These are phyloP conservation scores for Lasiodiplodia hormozganensis DNA, from an alignment of 2,329 filamentous ascomycete genomes.

Conservation along the genomic window DNA sequence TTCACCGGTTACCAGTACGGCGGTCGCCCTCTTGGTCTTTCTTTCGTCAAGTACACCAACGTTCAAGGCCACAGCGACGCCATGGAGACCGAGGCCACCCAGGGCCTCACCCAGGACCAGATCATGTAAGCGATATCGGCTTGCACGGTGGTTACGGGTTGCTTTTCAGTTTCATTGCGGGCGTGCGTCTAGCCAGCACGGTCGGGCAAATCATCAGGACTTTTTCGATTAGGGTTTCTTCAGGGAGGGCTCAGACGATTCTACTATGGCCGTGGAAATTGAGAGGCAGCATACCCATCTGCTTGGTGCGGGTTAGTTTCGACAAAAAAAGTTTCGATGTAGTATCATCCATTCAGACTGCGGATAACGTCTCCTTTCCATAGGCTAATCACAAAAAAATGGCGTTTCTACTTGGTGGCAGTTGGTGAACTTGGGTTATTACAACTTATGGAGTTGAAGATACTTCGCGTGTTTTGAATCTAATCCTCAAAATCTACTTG, in stretches of 20 bases:
- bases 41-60: conserved; percentile 91
- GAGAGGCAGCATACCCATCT: conserved; percentile 26
- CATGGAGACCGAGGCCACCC: conserved; percentile 79
- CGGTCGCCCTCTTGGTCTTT: conserved; percentile 89
- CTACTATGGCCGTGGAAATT: conserved; percentile 20
- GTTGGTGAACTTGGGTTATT: neutral
- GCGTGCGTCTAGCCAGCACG: conserved; percentile 24
- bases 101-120: conserved; percentile 91
- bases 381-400: conserved; percentile 25
- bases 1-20: conserved; percentile 98
- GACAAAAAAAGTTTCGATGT: conserved; percentile 23
- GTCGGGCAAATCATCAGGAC: conserved; percentile 22
- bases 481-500: no score
- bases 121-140: conserved; percentile 75
- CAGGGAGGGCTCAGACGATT: conserved; percentile 14
- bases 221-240: conserved; percentile 24
- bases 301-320: conserved; percentile 21
- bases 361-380: conserved; percentile 22
- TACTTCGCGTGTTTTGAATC: no score
- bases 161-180: conserved; percentile 25
- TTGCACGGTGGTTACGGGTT: conserved; percentile 23
- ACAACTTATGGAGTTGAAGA: neutral
- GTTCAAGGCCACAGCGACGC: conserved; percentile 64
- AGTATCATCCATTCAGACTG: conserved; percentile 25
- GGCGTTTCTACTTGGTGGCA: conserved; percentile 9